phyloP scores from a whole-genome alignment of 306 rosid species.

The Ormosia emarginata region DNA sequence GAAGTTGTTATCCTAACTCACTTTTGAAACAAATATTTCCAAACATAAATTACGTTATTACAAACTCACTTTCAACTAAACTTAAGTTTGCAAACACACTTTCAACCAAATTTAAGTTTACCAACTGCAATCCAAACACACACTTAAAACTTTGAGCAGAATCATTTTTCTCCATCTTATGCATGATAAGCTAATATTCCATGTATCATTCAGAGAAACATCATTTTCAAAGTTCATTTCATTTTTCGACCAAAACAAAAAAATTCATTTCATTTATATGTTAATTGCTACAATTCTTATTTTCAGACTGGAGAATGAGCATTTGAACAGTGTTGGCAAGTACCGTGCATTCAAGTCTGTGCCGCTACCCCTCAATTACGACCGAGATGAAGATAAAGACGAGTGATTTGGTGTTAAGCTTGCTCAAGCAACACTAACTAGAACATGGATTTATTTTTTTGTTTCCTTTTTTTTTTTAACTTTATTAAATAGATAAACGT shows the following conservation, averaged over 20 bases:
- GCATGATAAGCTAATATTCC: neutral
- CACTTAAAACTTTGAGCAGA: too few relatives aligned
- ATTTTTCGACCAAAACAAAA: neutral
- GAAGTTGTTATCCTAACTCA: too few relatives aligned
- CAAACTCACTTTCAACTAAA: too few relatives aligned
- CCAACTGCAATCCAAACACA: too few relatives aligned
- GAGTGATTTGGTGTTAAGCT: slow-evolving; percentile 4
- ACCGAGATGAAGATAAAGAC: slow-evolving; percentile 51
- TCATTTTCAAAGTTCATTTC: neutral
- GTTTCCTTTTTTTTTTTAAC: neutral
- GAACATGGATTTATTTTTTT: neutral
- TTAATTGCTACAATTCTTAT: neutral
- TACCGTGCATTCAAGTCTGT: slow-evolving; percentile 70
- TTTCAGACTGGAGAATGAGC: slow-evolving; percentile 70
- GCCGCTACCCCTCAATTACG: slow-evolving; percentile 72
- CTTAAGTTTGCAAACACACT: too few relatives aligned
- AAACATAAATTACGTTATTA: too few relatives aligned
- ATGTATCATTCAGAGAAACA: neutral
- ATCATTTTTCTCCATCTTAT: neutral
- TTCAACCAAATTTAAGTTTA: too few relatives aligned
- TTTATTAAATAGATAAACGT: too few relatives aligned
- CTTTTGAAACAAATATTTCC: too few relatives aligned
- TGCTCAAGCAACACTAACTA: neutral
- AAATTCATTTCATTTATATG: neutral
- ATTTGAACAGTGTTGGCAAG: slow-evolving; percentile 75